Conservation (phyloP, 2,329 filamentous ascomycete species). For the Penicillium sp. region DNA sequence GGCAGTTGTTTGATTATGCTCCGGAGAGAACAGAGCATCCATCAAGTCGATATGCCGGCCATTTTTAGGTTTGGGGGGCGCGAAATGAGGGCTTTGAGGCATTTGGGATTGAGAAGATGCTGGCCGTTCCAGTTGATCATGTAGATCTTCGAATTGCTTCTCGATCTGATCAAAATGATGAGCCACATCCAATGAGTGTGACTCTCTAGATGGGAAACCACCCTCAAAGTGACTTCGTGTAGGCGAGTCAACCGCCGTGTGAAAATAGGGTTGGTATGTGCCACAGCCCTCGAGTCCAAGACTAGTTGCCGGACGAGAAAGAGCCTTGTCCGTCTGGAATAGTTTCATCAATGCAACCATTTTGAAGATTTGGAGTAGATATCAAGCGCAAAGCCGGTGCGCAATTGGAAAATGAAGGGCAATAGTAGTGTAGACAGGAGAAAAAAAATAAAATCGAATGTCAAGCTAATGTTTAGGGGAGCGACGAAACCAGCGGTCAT, state of each 20-base stretch:
- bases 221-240: conserved; percentile 11
- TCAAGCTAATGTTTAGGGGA: conserved; percentile 12
- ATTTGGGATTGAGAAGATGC: conserved; percentile 27
- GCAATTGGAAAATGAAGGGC: background rate
- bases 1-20: conserved; percentile 28
- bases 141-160: conserved; percentile 40
- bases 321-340: conserved; percentile 30
- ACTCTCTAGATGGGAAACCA: conserved; percentile 11
- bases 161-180: conserved; percentile 40
- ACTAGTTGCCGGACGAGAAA: conserved; percentile 14
- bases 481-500: conserved; percentile 16
- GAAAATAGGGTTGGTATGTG: conserved; percentile 9
- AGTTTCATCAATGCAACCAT: conserved; percentile 39
- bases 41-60: conserved; percentile 42
- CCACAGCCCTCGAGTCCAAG: conserved; percentile 7
- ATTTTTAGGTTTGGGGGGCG: conserved; percentile 22
- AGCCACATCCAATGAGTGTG: conserved; percentile 26
- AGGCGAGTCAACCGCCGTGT: conserved; percentile 8
- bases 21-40: conserved; percentile 38
- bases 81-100: conserved; percentile 22
- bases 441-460: background rate
- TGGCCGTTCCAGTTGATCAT: conserved; percentile 35
- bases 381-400: conserved; percentile 4
- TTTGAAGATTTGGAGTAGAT: conserved; percentile 8
- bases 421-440: conserved; percentile 3